Conservation (phyloP, 2,329 filamentous ascomycete genomes). For the Aureobasidium lini region DNA sequence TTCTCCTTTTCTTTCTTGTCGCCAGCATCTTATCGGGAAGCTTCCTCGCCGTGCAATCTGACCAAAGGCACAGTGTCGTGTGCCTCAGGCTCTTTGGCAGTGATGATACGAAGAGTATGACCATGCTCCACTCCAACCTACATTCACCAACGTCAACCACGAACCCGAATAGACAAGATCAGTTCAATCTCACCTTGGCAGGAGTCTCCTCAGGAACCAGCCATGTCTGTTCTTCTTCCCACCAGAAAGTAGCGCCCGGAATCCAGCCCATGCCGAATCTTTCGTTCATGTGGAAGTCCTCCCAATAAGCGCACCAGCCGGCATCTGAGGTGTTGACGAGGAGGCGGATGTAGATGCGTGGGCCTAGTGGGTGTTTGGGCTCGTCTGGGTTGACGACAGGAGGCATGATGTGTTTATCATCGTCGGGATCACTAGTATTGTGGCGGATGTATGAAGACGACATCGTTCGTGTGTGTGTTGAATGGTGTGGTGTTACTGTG, state of each 20-base stretch:
- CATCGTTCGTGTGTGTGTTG: too few species aligned
- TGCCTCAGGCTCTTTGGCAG: not conserved
- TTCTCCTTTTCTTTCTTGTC: not conserved
- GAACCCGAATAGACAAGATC: too few species aligned
- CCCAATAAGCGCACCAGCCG: not conserved
- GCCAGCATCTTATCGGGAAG: not conserved
- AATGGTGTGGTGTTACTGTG: too few species aligned
- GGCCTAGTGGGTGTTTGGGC: not conserved
- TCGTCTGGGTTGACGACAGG: not conserved
- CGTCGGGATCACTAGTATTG: too few species aligned
- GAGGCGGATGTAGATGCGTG: not conserved
- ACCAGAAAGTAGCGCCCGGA: not conserved
- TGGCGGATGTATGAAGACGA: too few species aligned
- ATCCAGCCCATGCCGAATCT: not conserved
- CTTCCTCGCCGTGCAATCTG: not conserved
- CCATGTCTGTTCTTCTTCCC: not conserved
- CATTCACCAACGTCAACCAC: not conserved
- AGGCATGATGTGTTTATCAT: too few species aligned
- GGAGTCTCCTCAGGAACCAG: not conserved
- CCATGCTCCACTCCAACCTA: not conserved
- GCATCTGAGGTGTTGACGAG: not conserved
- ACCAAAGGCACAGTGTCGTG: not conserved
- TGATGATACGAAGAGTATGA: not conserved
- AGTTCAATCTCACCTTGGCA: not conserved
- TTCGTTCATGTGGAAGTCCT: not conserved